Percentiles rank a stretch among this genome's conserved stretches.
Evolutionary conservation across 345 rosid species (phyloP).

Genomic region (Microthlaspi erraticum): DNA sequence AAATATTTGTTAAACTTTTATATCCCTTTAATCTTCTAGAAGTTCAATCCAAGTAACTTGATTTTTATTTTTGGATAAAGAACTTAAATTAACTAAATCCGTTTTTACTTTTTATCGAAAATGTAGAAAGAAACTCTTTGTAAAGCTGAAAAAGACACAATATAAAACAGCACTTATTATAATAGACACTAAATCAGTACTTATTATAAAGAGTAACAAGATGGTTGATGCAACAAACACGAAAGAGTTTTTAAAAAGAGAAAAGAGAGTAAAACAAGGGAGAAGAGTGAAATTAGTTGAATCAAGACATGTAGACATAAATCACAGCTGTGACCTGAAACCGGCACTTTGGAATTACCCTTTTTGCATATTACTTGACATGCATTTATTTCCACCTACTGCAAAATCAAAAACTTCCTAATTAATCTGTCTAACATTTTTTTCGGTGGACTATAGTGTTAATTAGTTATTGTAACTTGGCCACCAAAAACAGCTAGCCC

Average conservation of each 20-base stretch:
- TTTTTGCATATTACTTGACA: slow-evolving; percentile 30
- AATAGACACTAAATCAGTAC: too few species aligned
- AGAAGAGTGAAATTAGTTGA: slow-evolving; percentile 34
- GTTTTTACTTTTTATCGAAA: too few species aligned
- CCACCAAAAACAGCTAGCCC: neutral
- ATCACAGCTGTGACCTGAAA: slow-evolving; percentile 38
- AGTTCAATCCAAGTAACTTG: neutral
- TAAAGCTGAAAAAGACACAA: too few species aligned
- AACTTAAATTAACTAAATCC: too few species aligned
- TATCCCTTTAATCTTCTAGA: slow-evolving; percentile 15
- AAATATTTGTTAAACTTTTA: slow-evolving; percentile 23
- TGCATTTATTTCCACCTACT: slow-evolving; percentile 18
- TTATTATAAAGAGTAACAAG: neutral
- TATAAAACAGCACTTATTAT: too few species aligned
- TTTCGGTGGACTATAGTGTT: neutral
- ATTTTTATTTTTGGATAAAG: too few species aligned
- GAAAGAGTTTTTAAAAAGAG: neutral
- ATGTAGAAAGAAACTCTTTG: too few species aligned
- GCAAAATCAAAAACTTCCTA: neutral
- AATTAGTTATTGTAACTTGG: slow-evolving; percentile 18
- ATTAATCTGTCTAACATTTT: neutral
- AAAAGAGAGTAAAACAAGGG: slow-evolving; percentile 12
- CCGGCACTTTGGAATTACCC: slow-evolving; percentile 30
- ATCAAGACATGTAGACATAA: slow-evolving; percentile 35
- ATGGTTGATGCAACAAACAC: slow-evolving; percentile 29